phyloP scores from a whole-genome alignment of 176 grass and related monocot genomes.

The Eleusine indica region DNA sequence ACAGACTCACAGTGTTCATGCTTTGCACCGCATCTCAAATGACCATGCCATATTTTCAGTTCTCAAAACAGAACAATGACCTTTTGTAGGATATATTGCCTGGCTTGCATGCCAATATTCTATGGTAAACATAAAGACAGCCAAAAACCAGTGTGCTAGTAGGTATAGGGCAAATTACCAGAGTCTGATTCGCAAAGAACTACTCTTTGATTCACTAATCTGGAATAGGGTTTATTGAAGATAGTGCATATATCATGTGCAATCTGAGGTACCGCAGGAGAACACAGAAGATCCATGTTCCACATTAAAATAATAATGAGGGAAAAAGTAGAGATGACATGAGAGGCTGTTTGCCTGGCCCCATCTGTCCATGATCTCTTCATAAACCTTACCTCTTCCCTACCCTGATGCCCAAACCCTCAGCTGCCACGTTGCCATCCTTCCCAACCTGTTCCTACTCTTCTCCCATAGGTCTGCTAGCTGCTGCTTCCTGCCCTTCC shows the following conservation, averaged over 20 bases:
- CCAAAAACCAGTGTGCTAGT: not conserved
- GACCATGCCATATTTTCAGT: not conserved
- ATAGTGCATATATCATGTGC: not conserved
- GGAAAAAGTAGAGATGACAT: too few species aligned
- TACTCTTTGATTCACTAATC: not conserved
- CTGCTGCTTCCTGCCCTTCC: not conserved
- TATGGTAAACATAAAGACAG: not conserved
- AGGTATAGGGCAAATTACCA: not conserved
- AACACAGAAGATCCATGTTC: not conserved
- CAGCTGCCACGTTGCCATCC: not conserved
- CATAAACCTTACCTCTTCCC: not conserved
- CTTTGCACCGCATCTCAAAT: conserved; percentile 11
- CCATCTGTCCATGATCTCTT: not conserved
- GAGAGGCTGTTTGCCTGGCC: not conserved
- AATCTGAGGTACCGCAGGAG: not conserved
- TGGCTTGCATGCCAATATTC: not conserved
- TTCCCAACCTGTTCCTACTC: not conserved
- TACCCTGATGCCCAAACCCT: not conserved
- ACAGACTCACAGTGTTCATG: not conserved
- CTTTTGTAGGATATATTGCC: conserved; percentile 1
- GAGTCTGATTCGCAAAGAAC: not conserved
- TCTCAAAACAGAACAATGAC: conserved; percentile 24
- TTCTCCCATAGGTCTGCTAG: not conserved
- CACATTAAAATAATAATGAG: not conserved
- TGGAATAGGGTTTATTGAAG: not conserved